Percentiles rank a stretch among this genome's conserved stretches.
Evolutionary conservation across 2,329 filamentous ascomycete genomes (phyloP).

Genomic region (Colletotrichum sp.): DNA sequence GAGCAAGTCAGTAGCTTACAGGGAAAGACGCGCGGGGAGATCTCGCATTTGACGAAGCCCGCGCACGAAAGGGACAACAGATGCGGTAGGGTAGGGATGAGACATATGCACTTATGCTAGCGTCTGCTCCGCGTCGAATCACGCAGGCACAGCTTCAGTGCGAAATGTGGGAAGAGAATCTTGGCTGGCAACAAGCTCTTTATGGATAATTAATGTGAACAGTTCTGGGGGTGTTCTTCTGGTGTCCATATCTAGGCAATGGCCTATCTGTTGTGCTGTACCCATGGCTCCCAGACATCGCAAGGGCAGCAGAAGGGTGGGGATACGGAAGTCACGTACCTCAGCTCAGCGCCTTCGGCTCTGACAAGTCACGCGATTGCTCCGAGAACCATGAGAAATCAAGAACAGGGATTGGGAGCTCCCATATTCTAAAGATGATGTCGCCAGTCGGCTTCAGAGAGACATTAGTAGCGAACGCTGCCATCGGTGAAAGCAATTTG

Average conservation of each 20-base stretch:
- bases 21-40: not conserved
- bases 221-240: not conserved
- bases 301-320: not conserved
- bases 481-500: not conserved
- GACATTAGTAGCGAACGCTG: not conserved
- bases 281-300: not conserved
- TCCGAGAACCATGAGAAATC: not conserved
- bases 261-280: not conserved
- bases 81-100: not conserved
- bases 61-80: not conserved
- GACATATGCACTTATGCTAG: not conserved
- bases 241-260: not conserved
- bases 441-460: not conserved
- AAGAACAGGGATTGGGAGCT: not conserved
- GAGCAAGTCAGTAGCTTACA: not conserved
- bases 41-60: not conserved
- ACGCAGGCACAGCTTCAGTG: not conserved
- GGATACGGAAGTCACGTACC: not conserved
- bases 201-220: not conserved
- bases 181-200: not conserved
- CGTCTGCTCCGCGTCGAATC: not conserved
- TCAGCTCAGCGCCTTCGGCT: not conserved
- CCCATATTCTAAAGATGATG: not conserved
- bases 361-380: rapidly evolving
- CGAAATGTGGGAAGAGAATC: not conserved